Base-by-base conservation (phyloP, 1,284 basidiomycete genomes). In the Pascua sp. region DNA sequence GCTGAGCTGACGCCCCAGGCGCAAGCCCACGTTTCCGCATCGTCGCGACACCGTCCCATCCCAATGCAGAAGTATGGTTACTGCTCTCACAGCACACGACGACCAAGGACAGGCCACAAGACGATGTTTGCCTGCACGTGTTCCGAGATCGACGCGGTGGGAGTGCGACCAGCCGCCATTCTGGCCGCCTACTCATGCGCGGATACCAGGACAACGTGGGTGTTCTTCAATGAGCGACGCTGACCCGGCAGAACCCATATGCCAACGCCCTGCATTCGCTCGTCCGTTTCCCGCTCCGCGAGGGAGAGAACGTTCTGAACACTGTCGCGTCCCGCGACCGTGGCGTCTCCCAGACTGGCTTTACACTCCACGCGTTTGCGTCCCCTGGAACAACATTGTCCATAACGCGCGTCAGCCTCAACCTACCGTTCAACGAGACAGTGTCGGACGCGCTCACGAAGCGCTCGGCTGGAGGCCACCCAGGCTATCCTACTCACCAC, bases 391-490 rank as follows among this genome's bases (percentile, higher is more conserved):
- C 62, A 9, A 50, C 53, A 3, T 17, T 77, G 8, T 39, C 40
- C 2, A 58, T 76, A 41, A 63, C 68, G 10, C 59, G 70, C 5
- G 63, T 75, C 13, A 55, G 64, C 10, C 62, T 48, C 5, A 59
- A 61, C 2, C 47, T 76, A 17, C 68, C 73, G 0, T 76, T 71
- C 59, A 60, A 57, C 2, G 61, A 71, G 13, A 61, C 58, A n/a
- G 58, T 66, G 24, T 60, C 51, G 0, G 87, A 85, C 3, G 68
- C 78, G 0, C 82, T 95, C 66, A 87, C 85, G 0, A 82, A 78
- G 44, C 86, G 86, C 60, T 89, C 84, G 11, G 84, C 90, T 0
- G 94, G 94, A 0, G 94, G 94, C 0, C 93, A 93, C 67, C 83
- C 85, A 48, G 84, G 83, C 0, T 81, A 85, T 64, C 83, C 90